phyloP scores from a whole-genome alignment of 2,329 filamentous ascomycete species.

The Teratosphaeria zuluensis region DNA sequence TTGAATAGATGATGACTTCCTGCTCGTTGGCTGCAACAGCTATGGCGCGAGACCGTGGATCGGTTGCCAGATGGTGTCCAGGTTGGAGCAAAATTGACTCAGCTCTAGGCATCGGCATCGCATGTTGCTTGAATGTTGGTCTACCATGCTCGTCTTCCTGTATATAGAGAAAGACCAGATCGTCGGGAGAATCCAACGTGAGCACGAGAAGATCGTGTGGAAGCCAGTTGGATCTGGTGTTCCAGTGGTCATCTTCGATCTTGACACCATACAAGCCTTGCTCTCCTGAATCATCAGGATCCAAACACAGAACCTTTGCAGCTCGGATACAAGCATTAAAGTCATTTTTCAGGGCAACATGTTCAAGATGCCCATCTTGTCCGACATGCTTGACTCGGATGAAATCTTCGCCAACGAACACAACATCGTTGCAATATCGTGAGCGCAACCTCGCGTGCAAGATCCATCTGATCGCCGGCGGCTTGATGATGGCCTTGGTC shows the following conservation, averaged over 20 bases:
- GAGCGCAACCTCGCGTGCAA: constrained; percentile 70
- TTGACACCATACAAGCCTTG: constrained; percentile 19
- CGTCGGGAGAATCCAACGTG: constrained; percentile 56
- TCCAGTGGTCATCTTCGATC: constrained; percentile 9
- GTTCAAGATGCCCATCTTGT: constrained; percentile 58
- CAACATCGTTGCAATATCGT: constrained; percentile 64
- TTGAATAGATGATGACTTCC: constrained; percentile 61
- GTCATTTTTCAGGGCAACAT: constrained; percentile 67
- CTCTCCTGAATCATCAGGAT: constrained; percentile 50
- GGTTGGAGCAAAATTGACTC: constrained; percentile 42
- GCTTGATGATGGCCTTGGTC: constrained; percentile 67
- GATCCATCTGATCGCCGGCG: constrained; percentile 65
- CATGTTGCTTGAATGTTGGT: constrained; percentile 52
- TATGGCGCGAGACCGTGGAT: constrained; percentile 56
- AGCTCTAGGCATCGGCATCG: constrained; percentile 50
- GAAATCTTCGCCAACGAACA: constrained; percentile 74
- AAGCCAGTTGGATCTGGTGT: background rate
- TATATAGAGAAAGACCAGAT: constrained; percentile 69
- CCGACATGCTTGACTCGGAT: constrained; percentile 64
- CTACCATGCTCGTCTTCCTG: constrained; percentile 33
- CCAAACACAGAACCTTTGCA: constrained; percentile 39
- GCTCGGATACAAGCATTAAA: constrained; percentile 72
- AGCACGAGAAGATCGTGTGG: constrained; percentile 77
- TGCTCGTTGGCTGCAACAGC: constrained; percentile 63
- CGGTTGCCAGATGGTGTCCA: constrained; percentile 62